phyloP scores from a whole-genome alignment of 805 yeast species.

The Lipomyces lipofer region DNA sequence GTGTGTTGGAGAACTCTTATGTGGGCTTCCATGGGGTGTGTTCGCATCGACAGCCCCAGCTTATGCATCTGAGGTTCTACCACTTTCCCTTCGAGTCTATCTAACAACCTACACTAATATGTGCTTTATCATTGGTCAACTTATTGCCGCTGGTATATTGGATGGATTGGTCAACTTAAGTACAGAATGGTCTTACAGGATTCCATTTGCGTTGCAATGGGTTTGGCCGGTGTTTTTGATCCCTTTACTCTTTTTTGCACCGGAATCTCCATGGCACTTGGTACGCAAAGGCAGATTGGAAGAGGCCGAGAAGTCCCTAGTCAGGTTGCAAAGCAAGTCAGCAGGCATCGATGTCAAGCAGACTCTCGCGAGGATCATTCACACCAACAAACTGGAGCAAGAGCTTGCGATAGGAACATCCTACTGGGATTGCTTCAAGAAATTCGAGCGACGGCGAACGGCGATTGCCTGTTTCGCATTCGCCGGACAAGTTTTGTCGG shows the following conservation, averaged over 20 bases:
- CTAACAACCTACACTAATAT: slow-evolving; percentile 52
- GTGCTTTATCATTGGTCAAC: slow-evolving; percentile 60
- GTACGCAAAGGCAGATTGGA: slow-evolving; percentile 13
- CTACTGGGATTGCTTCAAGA: slow-evolving; percentile 24
- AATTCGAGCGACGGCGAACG: slow-evolving; percentile 26
- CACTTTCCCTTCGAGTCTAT: slow-evolving; percentile 51
- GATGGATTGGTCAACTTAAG: slow-evolving; percentile 39
- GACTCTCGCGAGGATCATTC: slow-evolving; percentile 6
- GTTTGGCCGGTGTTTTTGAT: slow-evolving; percentile 50
- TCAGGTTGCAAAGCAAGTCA: slow-evolving; percentile 3
- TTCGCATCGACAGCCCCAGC: slow-evolving; percentile 54
- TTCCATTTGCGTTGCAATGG: slow-evolving; percentile 65
- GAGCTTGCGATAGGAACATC: slow-evolving; percentile 11
- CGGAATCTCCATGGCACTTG: slow-evolving; percentile 28
- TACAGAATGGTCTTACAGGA: slow-evolving; percentile 48
- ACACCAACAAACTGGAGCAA: slow-evolving; percentile 19
- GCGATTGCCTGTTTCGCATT: slow-evolving; percentile 41
- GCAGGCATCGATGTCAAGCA: slow-evolving; percentile 1
- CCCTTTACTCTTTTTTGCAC: slow-evolving; percentile 52
- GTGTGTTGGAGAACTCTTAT: slow-evolving; percentile 44
- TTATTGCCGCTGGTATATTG: slow-evolving; percentile 56
- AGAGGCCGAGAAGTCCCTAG: slow-evolving; percentile 9
- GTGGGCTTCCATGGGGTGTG: slow-evolving; percentile 53
- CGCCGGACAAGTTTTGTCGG: slow-evolving; percentile 44
- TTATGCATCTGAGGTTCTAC: slow-evolving; percentile 59